phyloP scores from a whole-genome alignment of 1,284 basidiomycete genomes.

The Ceratobasidium sp. region DNA sequence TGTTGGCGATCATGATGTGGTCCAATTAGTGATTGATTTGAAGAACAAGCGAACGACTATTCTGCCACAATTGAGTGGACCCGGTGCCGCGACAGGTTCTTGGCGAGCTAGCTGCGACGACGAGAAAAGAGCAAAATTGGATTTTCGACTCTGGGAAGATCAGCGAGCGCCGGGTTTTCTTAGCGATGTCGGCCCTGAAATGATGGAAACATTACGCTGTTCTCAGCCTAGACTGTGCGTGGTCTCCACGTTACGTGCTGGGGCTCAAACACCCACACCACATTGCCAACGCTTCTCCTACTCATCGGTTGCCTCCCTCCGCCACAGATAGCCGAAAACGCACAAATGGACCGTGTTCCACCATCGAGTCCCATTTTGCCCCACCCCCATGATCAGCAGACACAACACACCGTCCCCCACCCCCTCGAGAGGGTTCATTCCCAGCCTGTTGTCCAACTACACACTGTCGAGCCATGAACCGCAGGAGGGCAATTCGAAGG shows the following conservation, averaged over 20 bases:
- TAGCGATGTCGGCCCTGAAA: conserved; percentile 7
- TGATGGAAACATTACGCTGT: not conserved
- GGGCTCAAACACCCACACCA: conserved; percentile 2
- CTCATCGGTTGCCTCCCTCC: not conserved
- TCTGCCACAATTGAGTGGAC: too few species aligned
- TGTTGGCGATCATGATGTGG: not conserved
- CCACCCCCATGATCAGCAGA: conserved; percentile 8
- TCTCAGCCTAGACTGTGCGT: conserved; percentile 4
- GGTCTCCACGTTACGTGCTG: not conserved
- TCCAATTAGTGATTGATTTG: conserved; percentile 5
- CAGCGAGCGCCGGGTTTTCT: not conserved
- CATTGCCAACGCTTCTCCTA: conserved; percentile 5
- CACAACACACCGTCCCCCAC: conserved; percentile 29
- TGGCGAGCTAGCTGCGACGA: not conserved
- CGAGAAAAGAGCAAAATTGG: not conserved
- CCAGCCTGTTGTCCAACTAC: not conserved
- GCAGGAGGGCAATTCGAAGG: not conserved
- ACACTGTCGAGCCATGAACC: not conserved
- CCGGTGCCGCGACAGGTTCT: too few species aligned
- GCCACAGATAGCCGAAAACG: not conserved
- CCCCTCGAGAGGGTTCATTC: not conserved
- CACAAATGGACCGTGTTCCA: not conserved
- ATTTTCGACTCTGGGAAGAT: not conserved
- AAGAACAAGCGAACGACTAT: not conserved
- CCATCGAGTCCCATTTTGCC: not conserved